phyloP scores from a whole-genome alignment of 2,329 filamentous ascomycete species.

The Harringtonia lauricola region DNA sequence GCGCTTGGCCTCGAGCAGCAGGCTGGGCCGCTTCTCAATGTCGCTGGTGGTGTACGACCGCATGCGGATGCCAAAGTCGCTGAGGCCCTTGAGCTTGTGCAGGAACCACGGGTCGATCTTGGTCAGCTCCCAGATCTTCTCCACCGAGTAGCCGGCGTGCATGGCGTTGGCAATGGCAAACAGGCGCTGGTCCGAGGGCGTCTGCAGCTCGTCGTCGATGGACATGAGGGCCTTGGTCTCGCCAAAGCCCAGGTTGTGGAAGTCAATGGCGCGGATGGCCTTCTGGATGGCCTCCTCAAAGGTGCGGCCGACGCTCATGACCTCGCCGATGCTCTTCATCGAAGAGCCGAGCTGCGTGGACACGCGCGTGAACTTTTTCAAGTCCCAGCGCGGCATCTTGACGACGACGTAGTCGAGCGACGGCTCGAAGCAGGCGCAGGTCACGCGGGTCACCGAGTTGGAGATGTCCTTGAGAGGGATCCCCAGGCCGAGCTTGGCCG shows the following conservation, averaged over 20 bases:
- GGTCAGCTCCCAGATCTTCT: conserved; percentile 97
- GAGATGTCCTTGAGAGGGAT: conserved; percentile 94
- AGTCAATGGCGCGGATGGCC: conserved; percentile 90
- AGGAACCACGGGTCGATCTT: conserved; percentile 99
- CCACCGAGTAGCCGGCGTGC: conserved; percentile 83
- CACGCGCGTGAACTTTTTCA: conserved; percentile 97
- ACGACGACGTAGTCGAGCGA: conserved; percentile 97
- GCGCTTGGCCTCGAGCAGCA: conserved; percentile 79
- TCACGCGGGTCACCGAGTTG: conserved; percentile 91
- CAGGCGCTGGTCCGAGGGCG: conserved; percentile 90
- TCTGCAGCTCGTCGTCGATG: conserved; percentile 92
- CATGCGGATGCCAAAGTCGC: conserved; percentile 78
- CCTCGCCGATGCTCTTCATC: conserved; percentile 99
- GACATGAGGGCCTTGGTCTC: conserved; percentile 79
- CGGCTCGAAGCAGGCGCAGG: conserved; percentile 95
- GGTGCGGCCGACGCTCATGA: conserved; percentile 94
- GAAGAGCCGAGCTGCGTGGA: conserved; percentile 93
- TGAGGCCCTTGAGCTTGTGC: conserved; percentile 79
- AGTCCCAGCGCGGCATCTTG: conserved; percentile 97
- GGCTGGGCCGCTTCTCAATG: conserved; percentile 47
- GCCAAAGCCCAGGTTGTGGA: conserved; percentile 89
- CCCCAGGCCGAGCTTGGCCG: conserved; percentile 87
- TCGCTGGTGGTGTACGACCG: conserved; percentile 53
- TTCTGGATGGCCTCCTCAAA: conserved; percentile 99
- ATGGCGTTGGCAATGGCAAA: conserved; percentile 98